phyloP scores from a whole-genome alignment of 1,139 yeast genomes.

The Candida pseudoviswanathii region DNA sequence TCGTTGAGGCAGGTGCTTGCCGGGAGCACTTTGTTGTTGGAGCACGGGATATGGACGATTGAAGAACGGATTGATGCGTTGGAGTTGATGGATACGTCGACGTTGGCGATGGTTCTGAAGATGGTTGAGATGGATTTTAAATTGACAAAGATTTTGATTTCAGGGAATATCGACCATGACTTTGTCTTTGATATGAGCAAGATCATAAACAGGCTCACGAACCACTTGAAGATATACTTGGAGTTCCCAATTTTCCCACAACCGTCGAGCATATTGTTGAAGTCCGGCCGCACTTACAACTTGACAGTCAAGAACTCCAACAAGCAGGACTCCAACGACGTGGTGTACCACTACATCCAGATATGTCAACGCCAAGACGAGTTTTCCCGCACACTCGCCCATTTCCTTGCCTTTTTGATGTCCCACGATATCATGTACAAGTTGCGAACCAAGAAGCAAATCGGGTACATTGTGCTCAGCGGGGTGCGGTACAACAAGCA shows the following conservation, averaged over 20 bases:
- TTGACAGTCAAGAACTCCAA: conserved; percentile 28
- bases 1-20: conserved; percentile 49
- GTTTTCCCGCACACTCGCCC: conserved; percentile 37
- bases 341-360: conserved; percentile 55
- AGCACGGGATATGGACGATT: conserved; percentile 52
- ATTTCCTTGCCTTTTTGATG: conserved; percentile 47
- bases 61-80: conserved; percentile 48
- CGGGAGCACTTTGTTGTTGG: conserved; percentile 52
- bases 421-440: conserved; percentile 42
- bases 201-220: conserved; percentile 17
- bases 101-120: conserved; percentile 22
- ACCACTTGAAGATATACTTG: conserved; percentile 15
- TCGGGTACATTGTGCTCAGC: conserved; percentile 48
- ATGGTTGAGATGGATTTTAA: conserved; percentile 24
- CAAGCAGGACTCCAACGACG: conserved; percentile 48
- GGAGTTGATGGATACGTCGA: conserved; percentile 27
- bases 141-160: conserved; percentile 45
- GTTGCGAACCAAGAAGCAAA: conserved; percentile 51
- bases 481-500: conserved; percentile 54
- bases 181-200: conserved; percentile 17
- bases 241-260: conserved; percentile 10
- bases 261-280: conserved; percentile 35
- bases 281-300: conserved; percentile 34
- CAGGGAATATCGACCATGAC: conserved; percentile 43
- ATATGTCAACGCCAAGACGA: conserved; percentile 47